phyloP scores from a whole-genome alignment of 768 basidiomycete species.

The Termitomyces bulborhizus region DNA sequence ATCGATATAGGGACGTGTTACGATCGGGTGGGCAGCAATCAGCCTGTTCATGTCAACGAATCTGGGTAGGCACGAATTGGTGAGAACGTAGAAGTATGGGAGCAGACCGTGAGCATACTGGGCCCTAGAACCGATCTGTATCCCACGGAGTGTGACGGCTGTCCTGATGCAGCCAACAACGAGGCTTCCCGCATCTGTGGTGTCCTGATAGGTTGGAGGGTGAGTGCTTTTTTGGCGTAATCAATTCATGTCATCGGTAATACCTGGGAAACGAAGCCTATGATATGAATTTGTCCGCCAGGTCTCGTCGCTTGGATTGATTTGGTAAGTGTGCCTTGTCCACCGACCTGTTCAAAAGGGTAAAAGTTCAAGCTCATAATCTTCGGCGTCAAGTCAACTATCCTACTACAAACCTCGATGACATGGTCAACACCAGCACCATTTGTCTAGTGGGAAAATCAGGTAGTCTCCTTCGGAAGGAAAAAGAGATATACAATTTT shows the following conservation, averaged over 20 bases:
- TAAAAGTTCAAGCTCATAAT: neutral
- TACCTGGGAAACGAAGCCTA: slow-evolving; percentile 45
- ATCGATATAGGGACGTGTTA: slow-evolving; percentile 46
- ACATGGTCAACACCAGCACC: slow-evolving; percentile 33
- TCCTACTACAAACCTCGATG: slow-evolving; percentile 24
- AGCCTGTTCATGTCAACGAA: slow-evolving; percentile 50
- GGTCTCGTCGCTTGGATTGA: slow-evolving; percentile 31
- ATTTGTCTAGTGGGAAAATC: slow-evolving; percentile 24
- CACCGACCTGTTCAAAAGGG: slow-evolving; percentile 42
- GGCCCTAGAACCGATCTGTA: slow-evolving; percentile 51
- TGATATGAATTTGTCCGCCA: slow-evolving; percentile 40
- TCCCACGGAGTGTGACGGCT: slow-evolving; percentile 39
- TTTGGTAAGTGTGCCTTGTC: slow-evolving; percentile 42
- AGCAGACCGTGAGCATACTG: slow-evolving; percentile 33
- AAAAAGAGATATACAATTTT: slow-evolving; percentile 29
- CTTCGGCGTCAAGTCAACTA: neutral
- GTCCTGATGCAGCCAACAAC: slow-evolving; percentile 28
- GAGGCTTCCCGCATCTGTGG: slow-evolving; percentile 18
- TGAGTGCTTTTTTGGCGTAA: neutral
- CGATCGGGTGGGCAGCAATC: slow-evolving; percentile 32
- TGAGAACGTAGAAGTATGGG: neutral
- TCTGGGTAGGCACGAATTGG: slow-evolving; percentile 17
- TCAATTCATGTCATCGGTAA: neutral
- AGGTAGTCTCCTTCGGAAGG: slow-evolving; percentile 2
- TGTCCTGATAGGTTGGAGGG: slow-evolving; percentile 8